A percentile compares a stretch with the other conserved stretches of the same genome.
Evolutionary conservation across 192 early-diverging fungal genomes (phyloP).

Genomic region (Umbelopsis ramanniana): DNA sequence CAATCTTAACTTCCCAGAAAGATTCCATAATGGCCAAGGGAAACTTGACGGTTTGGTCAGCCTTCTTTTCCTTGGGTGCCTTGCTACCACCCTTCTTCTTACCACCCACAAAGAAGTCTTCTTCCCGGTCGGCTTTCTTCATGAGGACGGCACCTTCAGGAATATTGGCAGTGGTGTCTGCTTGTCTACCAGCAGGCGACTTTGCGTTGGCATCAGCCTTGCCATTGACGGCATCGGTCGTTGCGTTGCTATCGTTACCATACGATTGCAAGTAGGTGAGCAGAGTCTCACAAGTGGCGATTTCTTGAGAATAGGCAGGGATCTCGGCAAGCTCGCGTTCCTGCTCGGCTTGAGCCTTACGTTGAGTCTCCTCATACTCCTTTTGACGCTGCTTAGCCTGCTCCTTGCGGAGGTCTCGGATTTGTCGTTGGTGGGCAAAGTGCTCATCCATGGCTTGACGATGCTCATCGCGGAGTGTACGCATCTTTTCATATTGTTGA

Average conservation of each 20-base stretch:
- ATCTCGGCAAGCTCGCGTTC: slow-evolving; percentile 87
- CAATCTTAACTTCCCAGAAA: slow-evolving; percentile 80
- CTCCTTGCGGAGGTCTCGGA: slow-evolving; percentile 66
- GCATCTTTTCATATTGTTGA: slow-evolving; percentile 67
- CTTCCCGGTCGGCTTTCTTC: slow-evolving; percentile 77
- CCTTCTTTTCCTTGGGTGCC: slow-evolving; percentile 51
- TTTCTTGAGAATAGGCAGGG: slow-evolving; percentile 88
- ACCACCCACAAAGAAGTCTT: slow-evolving; percentile 78
- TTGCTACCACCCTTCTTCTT: slow-evolving; percentile 68
- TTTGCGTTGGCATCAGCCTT: slow-evolving; percentile 29
- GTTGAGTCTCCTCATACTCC: slow-evolving; percentile 69
- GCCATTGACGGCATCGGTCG: slow-evolving; percentile 40
- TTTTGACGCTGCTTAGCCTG: slow-evolving; percentile 71
- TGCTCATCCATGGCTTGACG: slow-evolving; percentile 76
- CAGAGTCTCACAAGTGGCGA: slow-evolving; percentile 80
- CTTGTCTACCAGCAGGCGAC: slow-evolving; percentile 49
- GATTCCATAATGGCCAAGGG: slow-evolving; percentile 80
- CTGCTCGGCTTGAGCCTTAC: slow-evolving; percentile 68
- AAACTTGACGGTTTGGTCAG: slow-evolving; percentile 58
- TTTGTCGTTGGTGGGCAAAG: slow-evolving; percentile 70
- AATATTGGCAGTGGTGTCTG: slow-evolving; percentile 59
- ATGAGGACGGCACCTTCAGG: slow-evolving; percentile 80
- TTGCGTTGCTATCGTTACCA: slow-evolving; percentile 44
- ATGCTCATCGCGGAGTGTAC: slow-evolving; percentile 70
- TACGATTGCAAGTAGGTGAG: slow-evolving; percentile 71